phyloP scores from a whole-genome alignment of 495 filamentous ascomycete species.

The Talaromyces trachyspermus region DNA sequence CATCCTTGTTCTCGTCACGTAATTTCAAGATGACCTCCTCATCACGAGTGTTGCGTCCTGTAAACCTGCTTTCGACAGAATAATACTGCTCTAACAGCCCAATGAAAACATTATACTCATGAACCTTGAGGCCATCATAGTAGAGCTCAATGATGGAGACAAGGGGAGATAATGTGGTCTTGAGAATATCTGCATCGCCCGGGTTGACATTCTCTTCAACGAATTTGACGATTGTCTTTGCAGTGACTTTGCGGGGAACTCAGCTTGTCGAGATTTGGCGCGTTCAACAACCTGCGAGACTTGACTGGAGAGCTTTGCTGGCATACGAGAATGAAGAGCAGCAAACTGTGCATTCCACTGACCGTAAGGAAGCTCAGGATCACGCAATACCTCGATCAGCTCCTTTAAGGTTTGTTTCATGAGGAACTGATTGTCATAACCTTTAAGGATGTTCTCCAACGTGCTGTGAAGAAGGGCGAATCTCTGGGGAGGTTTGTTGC shows the following conservation, averaged over 20 bases:
- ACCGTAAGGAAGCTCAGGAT: conserved; percentile 87
- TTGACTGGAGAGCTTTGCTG: conserved; percentile 75
- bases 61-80: conserved; percentile 79
- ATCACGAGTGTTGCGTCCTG: conserved; percentile 72
- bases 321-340: conserved; percentile 92
- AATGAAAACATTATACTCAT: conserved; percentile 80
- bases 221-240: conserved; percentile 80
- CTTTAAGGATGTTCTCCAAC: conserved; percentile 81
- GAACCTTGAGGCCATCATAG: conserved; percentile 78
- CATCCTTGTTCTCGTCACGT: conserved; percentile 92
- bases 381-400: conserved; percentile 79
- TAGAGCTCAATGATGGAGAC: conserved; percentile 76
- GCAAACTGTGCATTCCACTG: conserved; percentile 95
- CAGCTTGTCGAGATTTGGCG: conserved; percentile 62
- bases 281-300: conserved; percentile 81
- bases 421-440: conserved; percentile 96
- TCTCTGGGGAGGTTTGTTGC: conserved; percentile 85
- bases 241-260: conserved; percentile 90
- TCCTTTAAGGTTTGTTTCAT: conserved; percentile 86
- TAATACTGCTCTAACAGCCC: conserved; percentile 71
- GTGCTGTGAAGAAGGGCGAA: conserved; percentile 71
- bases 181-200: conserved; percentile 62
- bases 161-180: conserved; percentile 68
- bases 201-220: conserved; percentile 75
- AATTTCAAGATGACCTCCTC: conserved; percentile 93